Evolutionary conservation across 768 basidiomycete species (phyloP), one percentile per base, ranked within the genome.

Genomic region (Tubosaeta sp.): DNA sequence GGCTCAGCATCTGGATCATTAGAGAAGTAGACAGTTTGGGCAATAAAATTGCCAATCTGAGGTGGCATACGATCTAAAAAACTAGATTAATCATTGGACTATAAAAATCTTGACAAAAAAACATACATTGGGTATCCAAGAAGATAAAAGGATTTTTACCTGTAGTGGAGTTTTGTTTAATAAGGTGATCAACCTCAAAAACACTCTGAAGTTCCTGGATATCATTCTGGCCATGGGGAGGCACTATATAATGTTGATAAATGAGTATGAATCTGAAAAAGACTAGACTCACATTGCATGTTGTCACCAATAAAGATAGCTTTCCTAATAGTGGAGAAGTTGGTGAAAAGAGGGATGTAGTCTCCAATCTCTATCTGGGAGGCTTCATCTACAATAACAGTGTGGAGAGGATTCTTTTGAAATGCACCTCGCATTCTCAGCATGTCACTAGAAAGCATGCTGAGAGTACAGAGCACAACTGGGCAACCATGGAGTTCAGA

Each of bases 61-160:
- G 84, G 81, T 47, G 90, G 90, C 88, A 93, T 90, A 1, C 91
- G 82, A 58, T 92, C 91, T 92, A 51, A 51, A 51, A 51, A 22
- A 42, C 12, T 46, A 33, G 41, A 51, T 57, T 27, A 65, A 33
- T 25, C 26, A 26, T 46, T 29, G 2, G 12, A 50, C 26, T 10
- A 5, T 1, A 3, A 52, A 48, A 9, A 39, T 29, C 16, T 19
- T 32, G 4, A 19, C 12, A 13, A 46, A 10, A 52, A 52, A 37
- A 65, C 80, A 60, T 65, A 89, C 91, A 92, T 69, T 91, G 90
- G 1, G 76, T 89, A 56, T 89, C 72, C 35, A 92, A 72, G 55
- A 91, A 83, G 5, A 80, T 53, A 3, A 76, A 72, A 25, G 71
- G 59, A 4, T 64, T 65, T 13, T 66, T 61, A 48, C 55, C 42